Evolutionary conservation across 2,329 filamentous ascomycete species (phyloP).

Genomic region (Metarhizium brunneum): DNA sequence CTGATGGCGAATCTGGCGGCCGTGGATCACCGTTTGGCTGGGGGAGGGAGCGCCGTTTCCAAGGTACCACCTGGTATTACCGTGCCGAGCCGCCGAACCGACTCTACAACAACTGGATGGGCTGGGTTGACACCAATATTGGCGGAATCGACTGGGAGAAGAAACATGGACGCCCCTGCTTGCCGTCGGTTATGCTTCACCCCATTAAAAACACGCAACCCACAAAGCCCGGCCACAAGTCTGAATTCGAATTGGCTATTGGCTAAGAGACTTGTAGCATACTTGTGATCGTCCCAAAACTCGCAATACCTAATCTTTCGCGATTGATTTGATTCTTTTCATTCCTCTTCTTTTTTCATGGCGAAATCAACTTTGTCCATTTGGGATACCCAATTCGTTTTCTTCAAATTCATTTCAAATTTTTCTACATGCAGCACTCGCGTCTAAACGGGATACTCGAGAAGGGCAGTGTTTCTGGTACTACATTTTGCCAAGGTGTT

Average conservation of each 20-base stretch:
- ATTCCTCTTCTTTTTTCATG: not conserved
- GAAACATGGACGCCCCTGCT: conserved; percentile 44
- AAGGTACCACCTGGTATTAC: conserved; percentile 54
- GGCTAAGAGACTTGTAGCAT: conserved; percentile 18
- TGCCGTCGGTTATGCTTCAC: conserved; percentile 50
- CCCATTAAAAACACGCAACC: conserved; percentile 49
- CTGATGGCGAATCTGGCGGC: conserved; percentile 43
- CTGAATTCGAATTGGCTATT: conserved; percentile 27
- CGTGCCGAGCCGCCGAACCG: conserved; percentile 46
- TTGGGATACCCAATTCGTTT: conserved; percentile 5
- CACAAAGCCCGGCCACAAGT: conserved; percentile 33
- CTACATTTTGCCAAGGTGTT: not conserved
- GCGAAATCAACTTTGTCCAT: conserved; percentile 1
- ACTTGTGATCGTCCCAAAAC: not conserved
- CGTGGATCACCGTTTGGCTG: conserved; percentile 49
- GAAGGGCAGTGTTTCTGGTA: not conserved
- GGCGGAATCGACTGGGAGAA: conserved; percentile 49
- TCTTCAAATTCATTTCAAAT: not conserved
- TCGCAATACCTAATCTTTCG: not conserved
- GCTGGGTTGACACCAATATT: conserved; percentile 44
- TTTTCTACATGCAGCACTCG: not conserved
- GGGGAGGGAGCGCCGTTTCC: conserved; percentile 47
- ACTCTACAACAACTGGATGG: conserved; percentile 55
- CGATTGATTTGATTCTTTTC: not conserved
- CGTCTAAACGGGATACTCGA: not conserved